These are phyloP conservation scores for Drechslerella coelobrocha DNA, from an alignment of 2,329 filamentous ascomycete species.

Conservation along the genomic window DNA sequence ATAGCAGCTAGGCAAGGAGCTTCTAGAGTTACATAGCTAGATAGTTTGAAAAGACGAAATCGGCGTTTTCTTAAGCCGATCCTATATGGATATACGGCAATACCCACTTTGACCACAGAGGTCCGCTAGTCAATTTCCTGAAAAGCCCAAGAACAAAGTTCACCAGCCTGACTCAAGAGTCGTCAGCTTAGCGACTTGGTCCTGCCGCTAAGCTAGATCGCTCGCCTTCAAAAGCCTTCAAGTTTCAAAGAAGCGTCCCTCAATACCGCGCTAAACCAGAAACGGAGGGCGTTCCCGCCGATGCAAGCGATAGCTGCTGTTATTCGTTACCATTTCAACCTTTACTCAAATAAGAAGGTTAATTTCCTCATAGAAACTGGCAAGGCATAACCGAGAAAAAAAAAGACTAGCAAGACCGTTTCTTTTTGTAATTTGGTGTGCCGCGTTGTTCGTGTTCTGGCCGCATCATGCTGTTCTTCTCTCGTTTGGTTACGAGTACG, in stretches of 20 bases:
- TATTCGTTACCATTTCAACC: neutral
- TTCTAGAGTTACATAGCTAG: no score
- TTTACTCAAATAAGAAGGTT: constrained; percentile 13
- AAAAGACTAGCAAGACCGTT: neutral
- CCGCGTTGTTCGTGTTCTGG: constrained; percentile 31
- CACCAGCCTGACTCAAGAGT: neutral
- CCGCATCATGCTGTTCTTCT: constrained; percentile 5
- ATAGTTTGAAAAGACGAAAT: no score
- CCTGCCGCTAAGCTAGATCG: constrained; percentile 35
- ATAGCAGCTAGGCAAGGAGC: no score
- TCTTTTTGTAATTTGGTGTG: constrained; percentile 13
- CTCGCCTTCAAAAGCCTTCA: constrained; percentile 17
- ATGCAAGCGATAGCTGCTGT: constrained; percentile 24
- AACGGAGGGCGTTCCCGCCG: constrained; percentile 19
- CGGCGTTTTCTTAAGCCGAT: no score
- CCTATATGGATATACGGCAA: no score
- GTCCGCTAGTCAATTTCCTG: no score
- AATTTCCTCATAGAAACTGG: neutral
- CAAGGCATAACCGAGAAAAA: constrained; percentile 40
- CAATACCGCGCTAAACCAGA: constrained; percentile 17
- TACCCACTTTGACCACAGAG: no score
- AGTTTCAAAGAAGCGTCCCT: constrained; percentile 3
- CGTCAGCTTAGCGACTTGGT: constrained; percentile 25
- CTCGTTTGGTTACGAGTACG: constrained; percentile 18
- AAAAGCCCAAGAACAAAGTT: neutral